Evolutionary conservation across 768 basidiomycete genomes (phyloP).

Genomic region (Suillus subalutaceus): DNA sequence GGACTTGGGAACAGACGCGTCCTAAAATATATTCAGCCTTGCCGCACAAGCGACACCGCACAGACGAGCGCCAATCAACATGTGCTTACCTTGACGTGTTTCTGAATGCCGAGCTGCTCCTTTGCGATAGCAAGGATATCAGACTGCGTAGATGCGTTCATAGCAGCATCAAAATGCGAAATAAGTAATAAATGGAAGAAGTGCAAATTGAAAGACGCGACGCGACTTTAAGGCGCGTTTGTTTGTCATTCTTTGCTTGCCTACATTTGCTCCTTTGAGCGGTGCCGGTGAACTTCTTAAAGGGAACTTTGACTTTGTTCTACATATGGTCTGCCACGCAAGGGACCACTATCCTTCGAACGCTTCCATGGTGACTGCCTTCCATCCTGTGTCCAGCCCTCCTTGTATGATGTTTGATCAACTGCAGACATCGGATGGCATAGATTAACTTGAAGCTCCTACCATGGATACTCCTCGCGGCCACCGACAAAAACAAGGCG

Average conservation of each 20-base stretch:
- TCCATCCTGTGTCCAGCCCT: not conserved
- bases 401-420: not conserved
- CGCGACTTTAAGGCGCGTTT: constrained; percentile 14
- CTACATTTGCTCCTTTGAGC: not conserved
- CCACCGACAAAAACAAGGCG: no score
- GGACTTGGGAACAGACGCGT: constrained; percentile 15
- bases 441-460: not conserved
- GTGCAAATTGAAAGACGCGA: not conserved
- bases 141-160: not conserved
- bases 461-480: not conserved
- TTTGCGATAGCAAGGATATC: constrained; percentile 15
- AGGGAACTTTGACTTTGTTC: not conserved
- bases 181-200: not conserved
- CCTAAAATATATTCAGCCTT: not conserved
- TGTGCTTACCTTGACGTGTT: constrained; percentile 14
- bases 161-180: not conserved
- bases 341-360: not conserved
- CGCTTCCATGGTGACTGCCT: not conserved
- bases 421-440: not conserved
- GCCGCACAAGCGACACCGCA: constrained; percentile 8
- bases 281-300: no score
- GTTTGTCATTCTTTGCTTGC: constrained; percentile 8
- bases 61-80: constrained; percentile 10
- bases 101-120: constrained; percentile 16
- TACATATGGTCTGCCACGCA: not conserved